These are phyloP conservation scores for Dendrostoma leiphaemia DNA, from an alignment of 2,329 filamentous ascomycete genomes.

Conservation along the genomic window DNA sequence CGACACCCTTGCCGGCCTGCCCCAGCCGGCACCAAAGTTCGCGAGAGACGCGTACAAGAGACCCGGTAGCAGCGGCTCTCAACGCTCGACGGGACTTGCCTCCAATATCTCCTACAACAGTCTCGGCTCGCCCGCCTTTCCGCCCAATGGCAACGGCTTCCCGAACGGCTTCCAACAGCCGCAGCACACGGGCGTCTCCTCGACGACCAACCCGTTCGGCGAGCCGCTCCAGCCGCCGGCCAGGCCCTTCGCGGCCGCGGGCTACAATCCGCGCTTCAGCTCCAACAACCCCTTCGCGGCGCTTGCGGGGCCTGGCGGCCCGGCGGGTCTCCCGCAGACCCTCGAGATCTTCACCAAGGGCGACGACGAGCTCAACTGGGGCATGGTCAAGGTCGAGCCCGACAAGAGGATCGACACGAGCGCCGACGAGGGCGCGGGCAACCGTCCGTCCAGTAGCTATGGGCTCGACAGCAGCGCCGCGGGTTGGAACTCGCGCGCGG, in stretches of 20 bases:
- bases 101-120: conserved; percentile 19
- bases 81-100: conserved; percentile 18
- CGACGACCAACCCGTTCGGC: background rate
- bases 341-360: conserved; percentile 61
- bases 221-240: conserved; percentile 1
- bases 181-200: background rate
- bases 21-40: conserved; percentile 56
- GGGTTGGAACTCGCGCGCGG: conserved; percentile 49
- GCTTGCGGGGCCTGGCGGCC: conserved; percentile 28
- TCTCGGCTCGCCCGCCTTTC: conserved; percentile 22
- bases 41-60: conserved; percentile 34
- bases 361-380: conserved; percentile 58
- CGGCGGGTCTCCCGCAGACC: conserved; percentile 45
- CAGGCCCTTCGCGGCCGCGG: conserved; percentile 23
- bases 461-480: conserved; percentile 54
- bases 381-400: conserved; percentile 49
- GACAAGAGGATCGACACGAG: conserved; percentile 27
- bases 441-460: conserved; percentile 54
- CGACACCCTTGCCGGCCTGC: conserved; percentile 69
- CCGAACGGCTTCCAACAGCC: conserved; percentile 10
- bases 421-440: conserved; percentile 25
- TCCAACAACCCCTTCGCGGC: conserved; percentile 60
- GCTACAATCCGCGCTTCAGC: conserved; percentile 46
- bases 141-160: conserved; percentile 7
- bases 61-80: conserved; percentile 33